These are phyloP conservation scores for Bondarzewia mesenterica DNA, from an alignment of 1,284 basidiomycete genomes.

Conservation along the genomic window DNA sequence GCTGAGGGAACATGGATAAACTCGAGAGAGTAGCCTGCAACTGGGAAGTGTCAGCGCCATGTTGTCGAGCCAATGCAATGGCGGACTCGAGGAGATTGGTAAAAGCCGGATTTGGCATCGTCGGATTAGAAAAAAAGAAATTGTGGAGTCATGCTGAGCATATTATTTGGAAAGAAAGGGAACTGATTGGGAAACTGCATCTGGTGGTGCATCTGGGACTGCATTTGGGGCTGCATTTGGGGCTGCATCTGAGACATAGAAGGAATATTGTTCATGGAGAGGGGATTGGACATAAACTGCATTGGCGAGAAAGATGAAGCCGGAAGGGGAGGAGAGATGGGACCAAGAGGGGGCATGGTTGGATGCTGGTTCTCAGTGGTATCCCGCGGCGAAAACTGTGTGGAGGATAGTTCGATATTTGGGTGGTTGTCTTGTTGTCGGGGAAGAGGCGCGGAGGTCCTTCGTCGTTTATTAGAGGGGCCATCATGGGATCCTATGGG, in stretches of 20 bases:
- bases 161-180: neutral
- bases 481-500: slow-evolving; percentile 27
- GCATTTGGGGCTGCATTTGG: neutral
- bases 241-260: neutral
- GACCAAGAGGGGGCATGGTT: too few species aligned
- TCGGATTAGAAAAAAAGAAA: neutral
- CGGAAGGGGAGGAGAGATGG: too few species aligned
- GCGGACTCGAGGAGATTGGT: slow-evolving; percentile 9
- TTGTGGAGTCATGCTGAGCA: neutral
- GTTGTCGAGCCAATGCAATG: slow-evolving; percentile 9
- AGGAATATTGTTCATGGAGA: neutral
- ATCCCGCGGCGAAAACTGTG: too few species aligned
- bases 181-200: neutral
- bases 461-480: too few species aligned
- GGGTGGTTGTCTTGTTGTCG: neutral
- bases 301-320: too few species aligned
- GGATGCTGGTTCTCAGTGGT: too few species aligned
- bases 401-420: too few species aligned
- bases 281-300: too few species aligned
- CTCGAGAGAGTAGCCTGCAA: neutral
- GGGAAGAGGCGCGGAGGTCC: too few species aligned
- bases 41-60: slow-evolving; percentile 6
- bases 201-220: neutral
- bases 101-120: neutral
- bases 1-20: neutral